Evolutionary conservation across 768 basidiomycete species (phyloP), one percentile per base, ranked within the genome.

Genomic region (Tubosaeta sp.): DNA sequence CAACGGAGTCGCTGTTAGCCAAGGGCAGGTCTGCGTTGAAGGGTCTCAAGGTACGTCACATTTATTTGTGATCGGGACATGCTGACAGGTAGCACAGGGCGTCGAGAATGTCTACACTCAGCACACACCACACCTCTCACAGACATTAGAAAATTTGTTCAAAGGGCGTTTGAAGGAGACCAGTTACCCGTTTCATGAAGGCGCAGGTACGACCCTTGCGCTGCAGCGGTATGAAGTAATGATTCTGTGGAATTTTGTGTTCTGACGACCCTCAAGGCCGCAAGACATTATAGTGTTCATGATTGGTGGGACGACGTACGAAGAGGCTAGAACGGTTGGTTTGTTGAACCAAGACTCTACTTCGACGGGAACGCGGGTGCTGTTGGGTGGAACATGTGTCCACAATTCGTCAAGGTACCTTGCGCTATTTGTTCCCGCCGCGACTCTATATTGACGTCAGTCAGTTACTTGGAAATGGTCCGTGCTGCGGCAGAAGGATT

Each of bases 21-120:
- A 88, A 94, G 65, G 97, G 97, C 3, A 85, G 93, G 50, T 94
- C 91, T 29, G 97, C 95, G 0, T 67, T 99, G 61, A 97, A 97
- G 65, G 97, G 97, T 6, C 74, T 99, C 43, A 97, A 97, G 80
- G 92, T 91, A 50, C 31, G 71, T 57, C 19, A n/a, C 29, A 35
- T 33, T 37, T 12, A 8, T 16, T 8, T 26, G 27, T 32, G 19
- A 42, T 31, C 7, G 32, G 22, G 16, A 43, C n/a, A 16, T 49
- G 19, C 44, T 57, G 41, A 64, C 52, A 31, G 32, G 46, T 54
- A 25, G 33, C 56, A 4, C 50, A 95, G 91, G 97, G 97, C 3
- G 95, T 98, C 5, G 97, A 99, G 71, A 99, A 99, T 62, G 95
- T 98, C 14, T 99, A 97, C 67, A 99, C 93, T 51, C 97, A 98